These are phyloP conservation scores for Paecilomyces sp. DNA, from an alignment of 2,329 filamentous ascomycete genomes.

Conservation along the genomic window DNA sequence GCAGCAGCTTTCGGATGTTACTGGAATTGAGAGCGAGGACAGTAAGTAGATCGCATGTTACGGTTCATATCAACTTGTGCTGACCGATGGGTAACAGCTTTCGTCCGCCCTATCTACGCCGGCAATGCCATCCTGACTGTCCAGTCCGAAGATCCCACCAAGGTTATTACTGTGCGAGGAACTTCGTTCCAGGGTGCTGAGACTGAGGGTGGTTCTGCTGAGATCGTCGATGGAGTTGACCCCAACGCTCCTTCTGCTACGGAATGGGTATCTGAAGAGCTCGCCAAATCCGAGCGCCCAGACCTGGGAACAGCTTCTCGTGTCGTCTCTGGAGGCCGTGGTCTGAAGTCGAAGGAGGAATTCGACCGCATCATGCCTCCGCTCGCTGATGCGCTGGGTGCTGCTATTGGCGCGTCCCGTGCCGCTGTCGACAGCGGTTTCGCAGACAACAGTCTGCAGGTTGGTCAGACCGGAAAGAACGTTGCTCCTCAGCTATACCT, in stretches of 20 bases:
- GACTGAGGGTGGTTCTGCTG: conserved; percentile 63
- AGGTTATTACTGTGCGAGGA: conserved; percentile 85
- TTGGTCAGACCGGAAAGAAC: conserved; percentile 98
- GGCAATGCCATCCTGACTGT: conserved; percentile 96
- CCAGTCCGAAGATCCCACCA: conserved; percentile 77
- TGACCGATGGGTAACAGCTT: conserved; percentile 44
- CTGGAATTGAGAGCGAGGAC: conserved; percentile 75
- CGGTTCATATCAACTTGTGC: background rate
- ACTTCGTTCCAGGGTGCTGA: conserved; percentile 79
- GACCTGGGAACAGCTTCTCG: conserved; percentile 83
- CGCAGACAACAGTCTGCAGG: conserved; percentile 95
- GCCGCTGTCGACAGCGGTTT: conserved; percentile 96
- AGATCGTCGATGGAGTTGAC: conserved; percentile 74
- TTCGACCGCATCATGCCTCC: conserved; percentile 91
- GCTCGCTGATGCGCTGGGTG: conserved; percentile 83
- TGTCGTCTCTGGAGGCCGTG: conserved; percentile 89
- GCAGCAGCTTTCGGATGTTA: conserved; percentile 92
- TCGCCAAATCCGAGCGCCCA: conserved; percentile 87
- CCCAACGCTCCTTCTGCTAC: conserved; percentile 66
- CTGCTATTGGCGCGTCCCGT: conserved; percentile 90
- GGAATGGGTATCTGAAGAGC: conserved; percentile 90
- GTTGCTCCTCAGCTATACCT: conserved; percentile 94
- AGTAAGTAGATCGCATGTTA: conserved; percentile 45
- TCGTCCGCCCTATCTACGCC: conserved; percentile 93
- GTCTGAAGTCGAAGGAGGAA: conserved; percentile 95